A percentile compares a stretch with the other conserved stretches of the same genome.
Conservation (phyloP, 176 grass and related monocot genomes). For the Oropetium thomaeum region DNA sequence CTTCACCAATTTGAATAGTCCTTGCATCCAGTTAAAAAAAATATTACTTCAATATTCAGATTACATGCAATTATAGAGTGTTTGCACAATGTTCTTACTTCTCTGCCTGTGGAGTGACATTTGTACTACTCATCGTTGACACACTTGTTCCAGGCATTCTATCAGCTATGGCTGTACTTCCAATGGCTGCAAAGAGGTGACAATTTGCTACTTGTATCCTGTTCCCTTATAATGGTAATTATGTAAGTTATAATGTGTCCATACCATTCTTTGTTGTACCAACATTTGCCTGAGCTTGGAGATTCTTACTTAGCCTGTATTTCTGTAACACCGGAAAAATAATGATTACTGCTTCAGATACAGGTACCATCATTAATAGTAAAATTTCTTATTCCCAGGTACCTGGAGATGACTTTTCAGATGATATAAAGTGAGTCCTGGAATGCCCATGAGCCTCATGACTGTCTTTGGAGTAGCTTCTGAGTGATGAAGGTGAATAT, state of each 20-base stretch:
- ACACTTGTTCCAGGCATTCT: slow-evolving; percentile 46
- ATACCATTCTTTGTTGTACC: slow-evolving; percentile 64
- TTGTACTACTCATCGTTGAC: slow-evolving; percentile 46
- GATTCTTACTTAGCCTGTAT: slow-evolving; percentile 92
- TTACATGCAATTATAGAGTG: slow-evolving; percentile 31
- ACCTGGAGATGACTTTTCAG: slow-evolving; percentile 98
- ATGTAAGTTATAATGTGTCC: slow-evolving; percentile 22
- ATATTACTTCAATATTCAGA: slow-evolving; percentile 38
- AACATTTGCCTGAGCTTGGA: slow-evolving; percentile 74
- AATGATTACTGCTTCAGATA: slow-evolving; percentile 24
- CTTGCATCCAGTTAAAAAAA: slow-evolving; percentile 45
- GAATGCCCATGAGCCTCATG: slow-evolving; percentile 98
- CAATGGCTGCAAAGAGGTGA: slow-evolving; percentile 48
- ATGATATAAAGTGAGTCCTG: slow-evolving; percentile 95
- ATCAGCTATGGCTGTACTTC: slow-evolving; percentile 44
- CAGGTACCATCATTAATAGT: slow-evolving; percentile 19
- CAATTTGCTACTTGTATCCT: slow-evolving; percentile 10
- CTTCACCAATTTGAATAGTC: slow-evolving; percentile 86
- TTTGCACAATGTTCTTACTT: slow-evolving; percentile 57
- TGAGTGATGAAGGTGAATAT: slow-evolving; percentile 53
- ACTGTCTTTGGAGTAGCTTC: slow-evolving; percentile 98
- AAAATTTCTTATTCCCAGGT: slow-evolving; percentile 33
- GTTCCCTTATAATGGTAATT: slow-evolving; percentile 17
- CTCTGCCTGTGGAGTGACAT: slow-evolving; percentile 60
- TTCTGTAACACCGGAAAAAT: slow-evolving; percentile 60